Base-by-base conservation (phyloP, 768 basidiomycete species). In the Rhizopogon vinicolor region DNA sequence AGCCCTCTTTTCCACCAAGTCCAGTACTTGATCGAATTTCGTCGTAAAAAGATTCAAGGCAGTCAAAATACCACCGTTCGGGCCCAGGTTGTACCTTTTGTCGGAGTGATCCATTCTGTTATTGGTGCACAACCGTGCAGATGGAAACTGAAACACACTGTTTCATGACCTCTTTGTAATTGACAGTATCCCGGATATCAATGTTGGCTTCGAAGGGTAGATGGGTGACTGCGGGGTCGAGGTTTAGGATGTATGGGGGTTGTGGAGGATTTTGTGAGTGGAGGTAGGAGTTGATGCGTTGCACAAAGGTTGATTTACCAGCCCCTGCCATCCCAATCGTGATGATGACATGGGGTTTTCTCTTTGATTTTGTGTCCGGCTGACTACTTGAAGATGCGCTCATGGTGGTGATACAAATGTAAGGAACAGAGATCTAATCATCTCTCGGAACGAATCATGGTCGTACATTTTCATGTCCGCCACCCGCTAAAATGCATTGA, bases 131-230 rank as follows among this genome's bases (percentile, higher is more conserved):
- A 29, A 42, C 51, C 50, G 55, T 33, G 55, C 33, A 42, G 44
- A 54, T 58, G 58, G 62, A 62, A 65, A 68, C 52, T 57, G 65
- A 65, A 62, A 86, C 88, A 78, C 78, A 97, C 93, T 98, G 94
- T 82, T 97, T 95, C 97, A 99, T 99, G 63, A 99, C 96, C 72
- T 99, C 90, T 60, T 89, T 84, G 72, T 98, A 99, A 68, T 98
- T 90, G 19, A 99, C 86, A 10, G 97, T 99, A 70, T 99, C 97
- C 58, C 97, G 76, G 51, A 99, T 98, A 70, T 99, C 97, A 58
- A 99, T 98, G 69, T 98, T 98, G 28, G 95, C 85, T 56, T 94
- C 92, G 66, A 93, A 99, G 2, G 95, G 93, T 41, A 93, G 79
- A 56, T 87, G 87, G 7, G 89, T 80, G 2, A 98, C 96, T 1